These are phyloP conservation scores for Mallotus repandus DNA, from an alignment of 441 rosid species.

Conservation along the genomic window DNA sequence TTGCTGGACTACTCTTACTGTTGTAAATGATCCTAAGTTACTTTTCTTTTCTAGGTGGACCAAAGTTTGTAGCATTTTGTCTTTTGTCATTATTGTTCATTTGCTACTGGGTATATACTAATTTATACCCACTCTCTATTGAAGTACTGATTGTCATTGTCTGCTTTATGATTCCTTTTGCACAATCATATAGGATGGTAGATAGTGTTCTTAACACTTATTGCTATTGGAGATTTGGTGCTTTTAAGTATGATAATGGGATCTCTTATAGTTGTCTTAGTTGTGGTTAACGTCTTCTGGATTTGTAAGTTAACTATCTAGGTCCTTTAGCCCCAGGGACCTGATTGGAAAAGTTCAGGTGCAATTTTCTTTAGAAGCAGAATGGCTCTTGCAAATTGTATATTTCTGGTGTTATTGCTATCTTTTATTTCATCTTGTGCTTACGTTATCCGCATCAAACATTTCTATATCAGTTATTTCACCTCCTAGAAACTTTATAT, in stretches of 20 bases:
- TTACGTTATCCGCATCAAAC: not conserved
- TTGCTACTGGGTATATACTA: no score
- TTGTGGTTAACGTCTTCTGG: not conserved
- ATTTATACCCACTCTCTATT: no score
- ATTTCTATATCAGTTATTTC: not conserved
- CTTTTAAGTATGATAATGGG: not conserved
- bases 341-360: not conserved
- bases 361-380: not conserved
- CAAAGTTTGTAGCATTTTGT: no score
- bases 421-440: not conserved
- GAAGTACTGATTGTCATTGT: no score
- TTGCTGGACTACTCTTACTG: no score
- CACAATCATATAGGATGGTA: no score
- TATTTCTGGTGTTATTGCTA: not conserved
- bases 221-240: no score
- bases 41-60: no score
- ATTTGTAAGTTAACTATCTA: not conserved
- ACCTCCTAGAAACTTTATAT: not conserved
- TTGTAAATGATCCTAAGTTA: no score
- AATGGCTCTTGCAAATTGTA: not conserved
- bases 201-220: no score
- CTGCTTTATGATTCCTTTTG: no score
- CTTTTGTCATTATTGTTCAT: no score
- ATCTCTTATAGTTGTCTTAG: not conserved
- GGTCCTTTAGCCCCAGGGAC: not conserved